These are phyloP conservation scores for Zymoseptoria ardabiliae DNA, from an alignment of 2,329 filamentous ascomycete genomes.

Conservation along the genomic window DNA sequence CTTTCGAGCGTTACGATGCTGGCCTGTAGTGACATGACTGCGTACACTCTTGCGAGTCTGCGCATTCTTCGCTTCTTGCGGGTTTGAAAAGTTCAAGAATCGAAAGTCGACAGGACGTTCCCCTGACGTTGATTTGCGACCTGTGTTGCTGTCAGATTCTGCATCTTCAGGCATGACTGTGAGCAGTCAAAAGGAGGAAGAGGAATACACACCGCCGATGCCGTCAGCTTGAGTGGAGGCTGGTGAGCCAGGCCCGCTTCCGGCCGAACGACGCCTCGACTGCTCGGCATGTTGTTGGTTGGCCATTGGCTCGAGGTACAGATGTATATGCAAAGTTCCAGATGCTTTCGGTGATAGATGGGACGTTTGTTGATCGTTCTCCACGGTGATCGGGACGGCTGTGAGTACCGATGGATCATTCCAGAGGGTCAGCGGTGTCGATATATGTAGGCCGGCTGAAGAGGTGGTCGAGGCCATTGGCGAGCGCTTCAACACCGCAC, in stretches of 20 bases:
- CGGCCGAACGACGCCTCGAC: conserved; percentile 16
- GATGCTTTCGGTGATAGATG: neutral
- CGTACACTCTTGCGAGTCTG: conserved; percentile 28
- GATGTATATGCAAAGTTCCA: neutral
- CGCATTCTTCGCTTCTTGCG: conserved; percentile 28
- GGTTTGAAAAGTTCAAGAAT: conserved; percentile 31
- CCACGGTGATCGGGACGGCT: neutral
- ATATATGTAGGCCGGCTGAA: neutral
- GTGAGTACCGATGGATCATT: neutral
- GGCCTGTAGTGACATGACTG: conserved; percentile 26
- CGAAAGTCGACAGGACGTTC: conserved; percentile 26
- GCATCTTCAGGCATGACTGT: conserved; percentile 9
- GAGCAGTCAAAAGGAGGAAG: conserved; percentile 3
- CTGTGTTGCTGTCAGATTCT: conserved; percentile 12
- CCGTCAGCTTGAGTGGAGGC: conserved; percentile 22
- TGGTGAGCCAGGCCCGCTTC: conserved; percentile 19
- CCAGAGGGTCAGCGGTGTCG: neutral
- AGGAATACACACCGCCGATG: conserved; percentile 15
- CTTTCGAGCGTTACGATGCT: conserved; percentile 16
- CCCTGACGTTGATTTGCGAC: conserved; percentile 17
- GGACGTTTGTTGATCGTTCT: neutral
- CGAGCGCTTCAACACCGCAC: neutral
- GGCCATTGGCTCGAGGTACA: conserved; percentile 10
- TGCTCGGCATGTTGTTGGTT: conserved; percentile 28
- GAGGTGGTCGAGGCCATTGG: neutral